Base-by-base conservation (phyloP, 2,329 filamentous ascomycete genomes). In the Ophiostoma populinum region DNA sequence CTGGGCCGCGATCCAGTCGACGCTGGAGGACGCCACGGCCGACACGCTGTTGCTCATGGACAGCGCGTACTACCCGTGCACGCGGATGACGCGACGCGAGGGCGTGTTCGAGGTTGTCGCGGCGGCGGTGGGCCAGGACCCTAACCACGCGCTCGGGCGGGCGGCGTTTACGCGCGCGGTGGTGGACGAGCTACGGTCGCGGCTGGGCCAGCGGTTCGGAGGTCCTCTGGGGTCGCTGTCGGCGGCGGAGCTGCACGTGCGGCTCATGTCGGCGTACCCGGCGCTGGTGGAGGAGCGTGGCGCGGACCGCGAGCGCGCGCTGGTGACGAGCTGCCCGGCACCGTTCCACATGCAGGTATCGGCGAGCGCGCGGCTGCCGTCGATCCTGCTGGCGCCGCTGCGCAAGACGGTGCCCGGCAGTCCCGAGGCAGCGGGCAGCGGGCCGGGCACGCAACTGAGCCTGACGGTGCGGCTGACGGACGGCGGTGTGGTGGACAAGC, bases 11-110 rank as follows among this genome's bases (percentile, higher is more conserved):
- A 63, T 73, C 24, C 67, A 72, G 46, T 62, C 64, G 40, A 61
- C 62, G 12, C 53, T 73, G 7, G 68, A 73, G 46, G 63, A 69
- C 40, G 63, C 66, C 2, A 56, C 55, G 20, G 60, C 67, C 3
- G 68, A 73, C 46, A 66, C 63, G 5, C 54, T 73, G 15, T 58
- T 73, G 37, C 53, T 73, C 22, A 67, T 73, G 64, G 68, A 73
- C 48, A 61, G 67, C 6, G 62, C 64, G 0, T 72, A 69, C 46
- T 71, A 65, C 35, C 65, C 66, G 1, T 65, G 64, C 7, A 61
- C 63, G 2, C 63, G 58, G 41, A 61, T 67, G 46, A 53, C 60
- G 20, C 62, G 65, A 6, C 61, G 63, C 35, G 58, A 58, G 32
- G 68, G 68, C 3, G 62, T 70, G 7, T 49, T 73, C 34, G 68